Conservation (phyloP, 306 rosid genomes). For the Parietaria judaica region DNA sequence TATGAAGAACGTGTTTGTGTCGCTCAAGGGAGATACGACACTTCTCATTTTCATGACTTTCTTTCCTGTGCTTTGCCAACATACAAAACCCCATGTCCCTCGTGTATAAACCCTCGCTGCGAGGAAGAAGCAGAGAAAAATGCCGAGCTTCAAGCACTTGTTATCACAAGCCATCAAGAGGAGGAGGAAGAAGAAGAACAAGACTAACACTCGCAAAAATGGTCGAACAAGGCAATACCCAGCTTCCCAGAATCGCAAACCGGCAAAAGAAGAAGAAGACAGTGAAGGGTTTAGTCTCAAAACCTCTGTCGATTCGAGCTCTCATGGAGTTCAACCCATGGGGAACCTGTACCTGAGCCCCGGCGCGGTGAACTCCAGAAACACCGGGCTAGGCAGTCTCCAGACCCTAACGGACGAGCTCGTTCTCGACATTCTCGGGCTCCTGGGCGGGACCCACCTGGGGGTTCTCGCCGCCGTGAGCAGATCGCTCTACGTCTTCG, state of each 20-base stretch:
- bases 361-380: conserved; percentile 55
- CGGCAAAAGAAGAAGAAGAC: conserved; percentile 12
- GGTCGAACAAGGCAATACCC: conserved; percentile 15
- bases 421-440: conserved; percentile 69
- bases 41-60: too few species aligned
- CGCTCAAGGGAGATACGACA: too few species aligned
- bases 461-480: conserved; percentile 71
- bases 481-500: conserved; percentile 57
- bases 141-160: conserved; percentile 38
- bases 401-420: conserved; percentile 71
- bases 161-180: conserved; percentile 18
- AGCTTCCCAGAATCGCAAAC: conserved; percentile 17
- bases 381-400: conserved; percentile 81
- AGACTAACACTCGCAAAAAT: conserved; percentile 17
- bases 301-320: conserved; percentile 54
- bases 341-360: conserved; percentile 69
- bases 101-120: background rate
- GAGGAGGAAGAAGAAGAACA: conserved; percentile 23
- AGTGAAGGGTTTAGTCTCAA: conserved; percentile 63
- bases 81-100: background rate
- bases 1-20: too few species aligned
- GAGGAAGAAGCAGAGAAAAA: too few species aligned
- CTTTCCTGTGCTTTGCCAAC: too few species aligned
- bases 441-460: conserved; percentile 40
- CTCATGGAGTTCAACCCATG: conserved; percentile 78